phyloP scores from a whole-genome alignment of 306 rosid genomes.

The Cicer pinnatifidum region DNA sequence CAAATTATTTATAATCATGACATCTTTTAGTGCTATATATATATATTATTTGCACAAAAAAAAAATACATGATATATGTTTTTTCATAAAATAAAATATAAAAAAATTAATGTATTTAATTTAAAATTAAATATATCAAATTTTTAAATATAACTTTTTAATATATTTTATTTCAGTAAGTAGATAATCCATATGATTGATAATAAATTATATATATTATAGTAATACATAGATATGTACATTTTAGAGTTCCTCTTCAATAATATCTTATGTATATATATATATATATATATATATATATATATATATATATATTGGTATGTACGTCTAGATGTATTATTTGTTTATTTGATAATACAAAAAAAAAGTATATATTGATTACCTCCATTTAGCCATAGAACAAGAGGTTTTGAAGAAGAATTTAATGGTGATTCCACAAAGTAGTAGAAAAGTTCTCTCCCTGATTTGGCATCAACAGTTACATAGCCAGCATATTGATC shows the following conservation, averaged over 20 bases:
- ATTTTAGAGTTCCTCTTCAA: neutral
- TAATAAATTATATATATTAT: no score
- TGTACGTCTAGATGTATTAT: neutral
- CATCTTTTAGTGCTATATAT: neutral
- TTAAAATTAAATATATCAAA: no score
- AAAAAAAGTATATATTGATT: neutral
- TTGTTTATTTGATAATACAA: neutral
- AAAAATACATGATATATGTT: no score
- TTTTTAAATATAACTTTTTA: no score
- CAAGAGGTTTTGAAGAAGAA: conserved; percentile 47
- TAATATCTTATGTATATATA: neutral
- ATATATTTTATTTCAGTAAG: no score
- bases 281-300: no score
- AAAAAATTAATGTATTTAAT: no score
- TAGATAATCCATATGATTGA: no score
- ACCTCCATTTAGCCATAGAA: conserved; percentile 57
- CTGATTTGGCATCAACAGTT: conserved; percentile 41
- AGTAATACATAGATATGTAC: neutral
- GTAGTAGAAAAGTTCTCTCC: conserved; percentile 46
- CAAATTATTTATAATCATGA: neutral
- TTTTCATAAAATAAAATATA: no score
- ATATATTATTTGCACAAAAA: neutral
- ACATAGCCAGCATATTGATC: conserved; percentile 51
- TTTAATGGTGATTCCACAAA: conserved; percentile 51
- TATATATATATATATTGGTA: no score